Percentiles rank a stretch among this genome's conserved stretches.
These are phyloP conservation scores for Aureobasidium pullulans DNA, from an alignment of 2,329 filamentous ascomycete species.

Conservation along the genomic window DNA sequence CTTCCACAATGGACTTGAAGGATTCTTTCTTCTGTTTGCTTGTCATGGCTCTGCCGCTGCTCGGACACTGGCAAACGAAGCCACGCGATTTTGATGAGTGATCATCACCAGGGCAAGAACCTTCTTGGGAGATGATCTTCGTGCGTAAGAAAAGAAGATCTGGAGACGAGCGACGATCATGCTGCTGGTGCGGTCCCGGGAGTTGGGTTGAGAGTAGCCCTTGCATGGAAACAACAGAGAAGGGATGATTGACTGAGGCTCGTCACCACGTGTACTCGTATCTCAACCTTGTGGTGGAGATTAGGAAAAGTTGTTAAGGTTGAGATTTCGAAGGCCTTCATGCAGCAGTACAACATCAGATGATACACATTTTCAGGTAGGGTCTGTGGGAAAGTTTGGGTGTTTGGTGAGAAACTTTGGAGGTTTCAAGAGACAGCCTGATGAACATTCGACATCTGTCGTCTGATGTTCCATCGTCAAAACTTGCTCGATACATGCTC, in stretches of 20 bases:
- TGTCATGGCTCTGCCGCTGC: neutral
- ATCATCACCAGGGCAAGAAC: neutral
- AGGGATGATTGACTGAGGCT: neutral
- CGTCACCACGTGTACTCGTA: neutral
- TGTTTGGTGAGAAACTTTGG: neutral
- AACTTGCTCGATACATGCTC: neutral
- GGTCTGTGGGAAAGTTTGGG: neutral
- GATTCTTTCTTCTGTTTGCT: neutral
- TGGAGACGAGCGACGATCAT: slow-evolving; percentile 1
- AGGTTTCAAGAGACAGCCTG: neutral
- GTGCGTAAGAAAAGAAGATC: neutral
- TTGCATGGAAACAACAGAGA: neutral
- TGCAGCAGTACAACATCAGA: neutral
- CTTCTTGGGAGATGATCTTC: neutral
- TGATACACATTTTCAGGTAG: neutral
- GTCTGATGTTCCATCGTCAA: neutral
- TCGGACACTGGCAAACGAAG: neutral
- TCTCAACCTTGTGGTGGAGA: neutral
- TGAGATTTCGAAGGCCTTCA: neutral
- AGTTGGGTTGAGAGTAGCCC: neutral
- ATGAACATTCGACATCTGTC: neutral
- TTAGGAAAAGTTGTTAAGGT: neutral
- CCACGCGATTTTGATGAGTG: neutral
- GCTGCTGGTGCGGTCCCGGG: neutral
- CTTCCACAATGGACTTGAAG: neutral